These are phyloP conservation scores for Paraphoma sp. DNA, from an alignment of 2,329 filamentous ascomycete species.

Conservation along the genomic window DNA sequence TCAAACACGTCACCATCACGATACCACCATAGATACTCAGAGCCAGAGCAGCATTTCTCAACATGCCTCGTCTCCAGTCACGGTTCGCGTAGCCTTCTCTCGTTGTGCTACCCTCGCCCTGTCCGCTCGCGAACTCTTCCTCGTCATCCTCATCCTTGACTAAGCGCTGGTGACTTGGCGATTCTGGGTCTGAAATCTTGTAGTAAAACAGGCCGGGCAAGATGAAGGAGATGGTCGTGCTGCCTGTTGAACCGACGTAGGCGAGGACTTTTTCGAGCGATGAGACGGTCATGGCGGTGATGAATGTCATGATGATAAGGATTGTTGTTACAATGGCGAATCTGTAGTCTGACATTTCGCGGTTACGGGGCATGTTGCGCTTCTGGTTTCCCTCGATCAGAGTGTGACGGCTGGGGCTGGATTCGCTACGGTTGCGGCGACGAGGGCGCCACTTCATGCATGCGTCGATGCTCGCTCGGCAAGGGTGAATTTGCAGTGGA, in stretches of 20 bases:
- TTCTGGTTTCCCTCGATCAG: conserved; percentile 49
- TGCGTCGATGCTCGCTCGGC: conserved; percentile 91
- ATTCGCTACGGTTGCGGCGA: conserved; percentile 42
- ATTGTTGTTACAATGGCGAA: conserved; percentile 89
- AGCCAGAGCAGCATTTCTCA: conserved; percentile 76
- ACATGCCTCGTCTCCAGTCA: conserved; percentile 67
- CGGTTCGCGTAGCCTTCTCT: conserved; percentile 60
- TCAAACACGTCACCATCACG: conserved; percentile 89
- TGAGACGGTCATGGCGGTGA: conserved; percentile 87
- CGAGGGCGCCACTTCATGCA: conserved; percentile 88
- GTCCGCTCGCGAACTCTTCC: conserved; percentile 65
- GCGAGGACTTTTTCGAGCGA: conserved; percentile 90
- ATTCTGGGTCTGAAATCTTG: conserved; percentile 93
- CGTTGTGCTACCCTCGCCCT: conserved; percentile 55
- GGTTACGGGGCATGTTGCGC: conserved; percentile 24
- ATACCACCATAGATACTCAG: conserved; percentile 82
- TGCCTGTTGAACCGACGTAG: conserved; percentile 93
- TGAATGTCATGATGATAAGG: conserved; percentile 84
- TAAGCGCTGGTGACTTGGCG: conserved; percentile 82
- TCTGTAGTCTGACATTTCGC: conserved; percentile 80
- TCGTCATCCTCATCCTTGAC: conserved; percentile 91
- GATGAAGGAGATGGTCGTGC: conserved; percentile 96
- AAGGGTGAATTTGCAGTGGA: conserved; percentile 93
- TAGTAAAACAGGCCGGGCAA: conserved; percentile 97
- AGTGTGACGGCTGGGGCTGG: conserved; percentile 52